These are phyloP conservation scores for Penicillium hesseltinei DNA, from an alignment of 2,329 filamentous ascomycete genomes.

Conservation along the genomic window DNA sequence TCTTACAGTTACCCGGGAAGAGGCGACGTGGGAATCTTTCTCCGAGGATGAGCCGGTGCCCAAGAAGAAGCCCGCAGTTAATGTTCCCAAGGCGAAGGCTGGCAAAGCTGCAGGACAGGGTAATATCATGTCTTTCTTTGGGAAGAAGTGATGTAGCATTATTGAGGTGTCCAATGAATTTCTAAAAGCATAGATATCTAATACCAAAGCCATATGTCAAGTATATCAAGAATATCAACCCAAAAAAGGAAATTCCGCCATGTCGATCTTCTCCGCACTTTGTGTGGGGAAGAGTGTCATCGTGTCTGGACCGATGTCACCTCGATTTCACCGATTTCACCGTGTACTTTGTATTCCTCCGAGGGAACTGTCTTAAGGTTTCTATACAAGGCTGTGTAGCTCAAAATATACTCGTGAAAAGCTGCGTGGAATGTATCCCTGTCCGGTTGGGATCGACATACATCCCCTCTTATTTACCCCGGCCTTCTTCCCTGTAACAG, in stretches of 20 bases:
- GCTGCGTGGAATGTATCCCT: slow-evolving; percentile 20
- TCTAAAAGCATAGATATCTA: neutral
- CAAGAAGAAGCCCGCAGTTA: slow-evolving; percentile 48
- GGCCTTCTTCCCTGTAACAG: neutral
- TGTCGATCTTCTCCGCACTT: slow-evolving; percentile 25
- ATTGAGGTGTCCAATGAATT: neutral
- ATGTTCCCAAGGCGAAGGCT: slow-evolving; percentile 52
- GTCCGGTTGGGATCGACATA: slow-evolving; percentile 19
- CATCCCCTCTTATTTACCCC: slow-evolving; percentile 21
- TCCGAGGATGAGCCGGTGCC: slow-evolving; percentile 75
- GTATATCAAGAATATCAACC: neutral
- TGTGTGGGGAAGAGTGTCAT: slow-evolving; percentile 19
- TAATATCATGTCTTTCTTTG: slow-evolving; percentile 90
- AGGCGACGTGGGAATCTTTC: slow-evolving; percentile 85
- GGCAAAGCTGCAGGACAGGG: slow-evolving; percentile 59
- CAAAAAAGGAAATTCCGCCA: neutral
- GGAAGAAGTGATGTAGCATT: slow-evolving; percentile 61
- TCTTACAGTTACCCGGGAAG: slow-evolving; percentile 76
- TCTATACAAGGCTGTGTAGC: neutral
- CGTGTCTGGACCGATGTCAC: slow-evolving; percentile 19
- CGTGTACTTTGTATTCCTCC: slow-evolving; percentile 14
- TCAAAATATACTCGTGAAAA: neutral
- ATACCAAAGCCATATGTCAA: neutral
- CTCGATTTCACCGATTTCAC: slow-evolving; percentile 1
- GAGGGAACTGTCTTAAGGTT: neutral